Base-by-base conservation (phyloP, 2,329 filamentous ascomycete species). In the Xylaria sp. region DNA sequence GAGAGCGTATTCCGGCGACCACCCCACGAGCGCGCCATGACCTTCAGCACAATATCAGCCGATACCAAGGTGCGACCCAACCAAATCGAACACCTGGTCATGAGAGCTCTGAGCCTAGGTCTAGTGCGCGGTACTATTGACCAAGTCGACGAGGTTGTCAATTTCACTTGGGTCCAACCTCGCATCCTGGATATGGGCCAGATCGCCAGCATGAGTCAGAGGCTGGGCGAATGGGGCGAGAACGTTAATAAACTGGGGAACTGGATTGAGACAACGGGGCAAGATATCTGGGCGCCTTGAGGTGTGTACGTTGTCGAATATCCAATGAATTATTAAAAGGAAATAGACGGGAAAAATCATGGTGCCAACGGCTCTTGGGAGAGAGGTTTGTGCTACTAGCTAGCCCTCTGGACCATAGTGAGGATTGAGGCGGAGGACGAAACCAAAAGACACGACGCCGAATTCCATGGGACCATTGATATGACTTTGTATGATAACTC, bases 121-220 rank as follows among this genome's bases (percentile, higher is more conserved):
- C 85, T 99, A 75, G 84, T 99, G 74, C 89, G 92, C 74, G 96
- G 96, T 55, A 96, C 92, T 66, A 98, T 99, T 76, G 96, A 99
- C 80, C 95, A 99, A 83, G 96, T 99, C 39, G 94, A 94, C 57
- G 91, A 94, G 82, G 90, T 98, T 74, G 96, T 96, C 52, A 90
- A 94, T 79, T 98, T 99, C 82, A 95, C 95, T 77, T 99, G 96
- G 96, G 96, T 99, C 68, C 96, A 99, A 84, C 96, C 96, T 25
- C 98, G 98, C 88, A 94, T 99, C 39, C 84, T 99, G 74, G 96
- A 98, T 81, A 94, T 94, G 90, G 90, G 90, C 82, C 96, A 98
- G 85, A 97, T 99, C 76, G 93, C 92, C 77, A 93, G 91, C 77
- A 98, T 99, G 95, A 89, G 93, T 77, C 86, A 89, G 78, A 87